phyloP scores from a whole-genome alignment of 805 yeast species.

The Ogataea paraovalis region DNA sequence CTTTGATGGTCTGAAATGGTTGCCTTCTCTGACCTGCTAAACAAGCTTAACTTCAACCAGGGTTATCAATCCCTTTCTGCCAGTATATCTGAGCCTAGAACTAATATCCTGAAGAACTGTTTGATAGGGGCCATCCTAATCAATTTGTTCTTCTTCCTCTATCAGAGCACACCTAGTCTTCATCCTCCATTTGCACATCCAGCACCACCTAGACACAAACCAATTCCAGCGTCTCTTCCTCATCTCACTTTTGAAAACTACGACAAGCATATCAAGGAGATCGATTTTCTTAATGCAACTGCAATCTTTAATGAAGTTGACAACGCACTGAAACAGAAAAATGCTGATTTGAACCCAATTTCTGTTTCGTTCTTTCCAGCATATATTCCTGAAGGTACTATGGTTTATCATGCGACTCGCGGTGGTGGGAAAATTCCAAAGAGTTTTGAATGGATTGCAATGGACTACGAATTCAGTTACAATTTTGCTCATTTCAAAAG shows the following conservation, averaged over 20 bases:
- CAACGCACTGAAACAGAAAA: constrained; percentile 49
- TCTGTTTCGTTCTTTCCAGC: constrained; percentile 61
- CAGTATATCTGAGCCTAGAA: not conserved
- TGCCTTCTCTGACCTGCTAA: not conserved
- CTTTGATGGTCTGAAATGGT: too few relatives aligned
- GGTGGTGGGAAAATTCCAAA: constrained; percentile 38
- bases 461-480: constrained; percentile 60
- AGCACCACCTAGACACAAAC: not conserved
- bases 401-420: constrained; percentile 50
- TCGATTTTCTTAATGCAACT: constrained; percentile 46
- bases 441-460: constrained; percentile 57
- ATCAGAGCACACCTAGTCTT: not conserved
- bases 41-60: not conserved
- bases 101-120: not conserved
- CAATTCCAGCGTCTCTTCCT: not conserved
- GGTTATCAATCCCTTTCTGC: not conserved
- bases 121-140: not conserved
- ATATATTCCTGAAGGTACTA: constrained; percentile 53
- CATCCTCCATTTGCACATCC: not conserved
- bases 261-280: constrained; percentile 21
- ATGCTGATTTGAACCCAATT: constrained; percentile 49
- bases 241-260: constrained; percentile 19
- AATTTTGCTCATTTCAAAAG: constrained; percentile 34
- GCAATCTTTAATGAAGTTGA: constrained; percentile 53
- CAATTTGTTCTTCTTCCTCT: not conserved